A percentile compares a stretch with the other conserved stretches of the same genome.
Evolutionary conservation across 1,284 basidiomycete species (phyloP).

Genomic region (Mycosarcoma mackinlayi): DNA sequence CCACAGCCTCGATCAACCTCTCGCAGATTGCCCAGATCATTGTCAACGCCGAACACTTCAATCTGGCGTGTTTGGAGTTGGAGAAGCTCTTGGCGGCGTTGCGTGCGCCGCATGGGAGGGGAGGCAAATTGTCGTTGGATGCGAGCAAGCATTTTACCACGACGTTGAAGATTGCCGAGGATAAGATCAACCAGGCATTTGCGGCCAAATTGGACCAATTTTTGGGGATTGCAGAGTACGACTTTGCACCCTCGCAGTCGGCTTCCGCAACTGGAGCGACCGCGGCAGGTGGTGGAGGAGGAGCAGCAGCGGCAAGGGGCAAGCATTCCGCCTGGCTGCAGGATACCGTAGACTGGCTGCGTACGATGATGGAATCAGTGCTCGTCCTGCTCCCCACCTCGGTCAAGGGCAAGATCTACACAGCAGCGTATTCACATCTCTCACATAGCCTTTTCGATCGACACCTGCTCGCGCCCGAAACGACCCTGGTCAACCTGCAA

Average conservation of each 20-base stretch:
- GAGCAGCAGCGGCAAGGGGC: not conserved
- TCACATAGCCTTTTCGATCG: conserved; percentile 84
- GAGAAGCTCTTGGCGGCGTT: conserved; percentile 82
- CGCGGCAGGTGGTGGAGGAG: no score
- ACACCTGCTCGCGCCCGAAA: conserved; percentile 38
- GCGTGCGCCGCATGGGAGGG: conserved; percentile 77
- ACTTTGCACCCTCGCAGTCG: conserved; percentile 85
- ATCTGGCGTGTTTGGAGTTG: conserved; percentile 84
- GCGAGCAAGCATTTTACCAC: conserved; percentile 77
- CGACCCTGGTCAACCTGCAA: conserved; percentile 13
- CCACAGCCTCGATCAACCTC: conserved; percentile 75
- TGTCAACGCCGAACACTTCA: conserved; percentile 91
- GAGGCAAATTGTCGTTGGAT: conserved; percentile 80
- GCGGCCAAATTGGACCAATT: conserved; percentile 95
- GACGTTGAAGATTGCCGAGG: conserved; percentile 78
- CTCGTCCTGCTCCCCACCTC: conserved; percentile 78
- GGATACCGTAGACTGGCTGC: conserved; percentile 95
- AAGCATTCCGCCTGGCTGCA: conserved; percentile 88
- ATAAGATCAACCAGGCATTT: conserved; percentile 84
- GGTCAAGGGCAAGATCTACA: conserved; percentile 89
- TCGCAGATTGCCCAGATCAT: conserved; percentile 94
- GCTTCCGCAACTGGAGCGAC: no score
- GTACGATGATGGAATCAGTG: conserved; percentile 93
- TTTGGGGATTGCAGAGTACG: conserved; percentile 92
- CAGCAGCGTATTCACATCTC: conserved; percentile 84